Evolutionary conservation across 768 basidiomycete species (phyloP), one percentile per base, ranked within the genome.

Genomic region (Chalciporus pseudorubinellus): DNA sequence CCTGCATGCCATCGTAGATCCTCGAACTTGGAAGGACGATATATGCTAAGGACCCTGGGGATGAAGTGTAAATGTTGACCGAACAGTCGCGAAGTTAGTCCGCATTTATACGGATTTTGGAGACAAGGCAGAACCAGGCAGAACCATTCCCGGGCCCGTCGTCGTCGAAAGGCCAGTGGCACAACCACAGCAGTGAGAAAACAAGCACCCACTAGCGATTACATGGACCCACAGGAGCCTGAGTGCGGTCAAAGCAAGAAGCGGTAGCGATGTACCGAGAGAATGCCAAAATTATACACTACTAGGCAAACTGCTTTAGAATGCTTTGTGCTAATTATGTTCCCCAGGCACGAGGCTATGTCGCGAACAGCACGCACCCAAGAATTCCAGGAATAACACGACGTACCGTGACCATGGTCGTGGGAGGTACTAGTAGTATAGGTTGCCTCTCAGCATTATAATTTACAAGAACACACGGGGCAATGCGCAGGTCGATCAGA

Each of bases 181-280:
- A n/a, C n/a, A 24, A 4, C 46, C 5, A 48, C 48, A 56, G 31
- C 20, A 28, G 28, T 14, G 14, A 40, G 28, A 48, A 40, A 50
- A 21, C 19, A 28, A 38, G 12, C 16, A 45, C 39, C 39, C 39
- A 40, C 48, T 5, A 20, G 44, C 20, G 3, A 38, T 20, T 3
- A 31, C 31, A 5, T 47, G 64, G 59, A 66, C 64, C 63, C 47
- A 65, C 63, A 56, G 53, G 1, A 7, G n/a, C n/a, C 26, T 26
- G 50, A 0, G 22, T 39, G 40, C 14, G 40, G 16, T 50, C 59
- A 42, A 31, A 55, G 45, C 29, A 24, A 46, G 20, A 28, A 40
- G 55, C 58, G 26, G 40, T 55, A 12, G 44, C 39, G 29, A 14
- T 1, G 53, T 53, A 45, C 29, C 53, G 38, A 46, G 38, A 46